These are phyloP conservation scores for Nelumbo lutea DNA, from an alignment of 164 flowering plant genomes.

Conservation along the genomic window DNA sequence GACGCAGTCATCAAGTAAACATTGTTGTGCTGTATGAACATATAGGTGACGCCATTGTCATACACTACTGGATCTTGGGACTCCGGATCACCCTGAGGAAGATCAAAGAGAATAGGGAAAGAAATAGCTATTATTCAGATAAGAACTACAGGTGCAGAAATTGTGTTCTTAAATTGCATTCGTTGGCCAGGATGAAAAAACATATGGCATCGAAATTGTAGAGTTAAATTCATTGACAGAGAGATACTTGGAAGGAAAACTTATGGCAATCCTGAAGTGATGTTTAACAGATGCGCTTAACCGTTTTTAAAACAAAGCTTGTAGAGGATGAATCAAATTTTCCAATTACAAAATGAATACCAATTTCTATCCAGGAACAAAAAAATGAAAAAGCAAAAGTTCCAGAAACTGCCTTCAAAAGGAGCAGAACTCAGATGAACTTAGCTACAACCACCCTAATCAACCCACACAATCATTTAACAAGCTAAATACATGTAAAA, in stretches of 20 bases:
- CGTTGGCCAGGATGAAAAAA: neutral
- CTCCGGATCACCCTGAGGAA: slow-evolving; percentile 82
- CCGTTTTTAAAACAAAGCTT: neutral
- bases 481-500: neutral
- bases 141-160: too few relatives aligned
- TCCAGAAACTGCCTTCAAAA: too few relatives aligned
- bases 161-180: neutral
- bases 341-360: too few relatives aligned
- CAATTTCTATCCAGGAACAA: too few relatives aligned
- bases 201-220: neutral
- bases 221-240: neutral
- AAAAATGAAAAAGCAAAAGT: too few relatives aligned
- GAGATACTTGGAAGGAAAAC: too few relatives aligned
- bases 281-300: neutral
- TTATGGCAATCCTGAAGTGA: neutral
- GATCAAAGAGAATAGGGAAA: slow-evolving; percentile 6
- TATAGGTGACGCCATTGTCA: slow-evolving; percentile 84
- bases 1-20: slow-evolving; percentile 87
- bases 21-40: slow-evolving; percentile 93
- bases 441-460: too few relatives aligned
- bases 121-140: too few relatives aligned
- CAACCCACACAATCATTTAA: too few relatives aligned
- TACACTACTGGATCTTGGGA: slow-evolving; percentile 87
- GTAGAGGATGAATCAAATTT: neutral
- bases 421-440: too few relatives aligned